A percentile compares a stretch with the other conserved stretches of the same genome.
Evolutionary conservation across 768 basidiomycete species (phyloP).

Genomic region (Naganishia friedmannii): DNA sequence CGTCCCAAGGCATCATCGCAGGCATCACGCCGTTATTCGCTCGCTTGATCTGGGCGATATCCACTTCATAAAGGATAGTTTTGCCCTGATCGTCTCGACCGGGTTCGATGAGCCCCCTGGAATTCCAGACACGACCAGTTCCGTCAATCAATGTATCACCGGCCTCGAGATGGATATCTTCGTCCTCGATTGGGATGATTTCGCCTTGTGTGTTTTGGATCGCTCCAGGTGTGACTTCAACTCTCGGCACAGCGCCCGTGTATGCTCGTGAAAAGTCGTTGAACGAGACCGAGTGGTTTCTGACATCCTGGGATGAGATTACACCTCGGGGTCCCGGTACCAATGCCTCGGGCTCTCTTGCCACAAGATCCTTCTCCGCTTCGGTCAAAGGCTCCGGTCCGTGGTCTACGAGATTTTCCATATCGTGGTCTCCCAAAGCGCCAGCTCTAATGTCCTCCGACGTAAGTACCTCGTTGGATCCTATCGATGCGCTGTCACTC

Average conservation of each 20-base stretch:
- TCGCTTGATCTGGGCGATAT: slow-evolving; percentile 27
- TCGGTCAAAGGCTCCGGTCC: slow-evolving; percentile 18
- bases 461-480: slow-evolving; percentile 16
- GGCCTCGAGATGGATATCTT: slow-evolving; percentile 26
- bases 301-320: slow-evolving; percentile 18
- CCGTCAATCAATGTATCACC: slow-evolving; percentile 33
- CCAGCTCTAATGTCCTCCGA: slow-evolving; percentile 22
- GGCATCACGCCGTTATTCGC: slow-evolving; percentile 25
- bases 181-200: slow-evolving; percentile 28
- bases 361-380: slow-evolving; percentile 19
- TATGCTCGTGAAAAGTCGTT: slow-evolving; percentile 1
- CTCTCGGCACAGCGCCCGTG: slow-evolving; percentile 19
- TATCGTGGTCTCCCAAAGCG: neutral
- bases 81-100: slow-evolving; percentile 20
- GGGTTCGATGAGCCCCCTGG: slow-evolving; percentile 31
- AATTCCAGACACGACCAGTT: slow-evolving; percentile 30
- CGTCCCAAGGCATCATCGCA: slow-evolving; percentile 26
- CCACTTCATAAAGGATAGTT: slow-evolving; percentile 25
- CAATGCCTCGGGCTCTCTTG: slow-evolving; percentile 18
- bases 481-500: neutral
- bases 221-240: slow-evolving; percentile 31
- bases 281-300: slow-evolving; percentile 13
- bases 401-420: neutral
- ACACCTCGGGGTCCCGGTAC: slow-evolving; percentile 26
- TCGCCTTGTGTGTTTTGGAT: slow-evolving; percentile 27